phyloP scores from a whole-genome alignment of 1,284 basidiomycete species.

The Ceratobasidium sp. region DNA sequence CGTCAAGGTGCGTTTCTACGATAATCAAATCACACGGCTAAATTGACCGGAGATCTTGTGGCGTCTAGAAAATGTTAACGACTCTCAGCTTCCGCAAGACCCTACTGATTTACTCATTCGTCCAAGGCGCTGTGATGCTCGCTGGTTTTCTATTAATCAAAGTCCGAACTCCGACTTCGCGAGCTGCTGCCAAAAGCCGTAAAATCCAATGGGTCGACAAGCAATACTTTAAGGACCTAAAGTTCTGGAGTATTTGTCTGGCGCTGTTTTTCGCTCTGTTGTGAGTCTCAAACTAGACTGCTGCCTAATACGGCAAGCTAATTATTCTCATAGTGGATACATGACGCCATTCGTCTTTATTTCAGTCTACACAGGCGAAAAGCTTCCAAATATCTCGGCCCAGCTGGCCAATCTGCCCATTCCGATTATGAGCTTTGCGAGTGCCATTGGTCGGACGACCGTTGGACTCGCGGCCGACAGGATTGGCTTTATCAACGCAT shows the following conservation, averaged over 20 bases:
- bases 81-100: conserved; percentile 46
- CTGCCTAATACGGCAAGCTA: conserved; percentile 7
- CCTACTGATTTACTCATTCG: conserved; percentile 46
- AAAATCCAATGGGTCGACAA: conserved; percentile 43
- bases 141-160: conserved; percentile 46
- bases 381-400: conserved; percentile 41
- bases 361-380: conserved; percentile 45
- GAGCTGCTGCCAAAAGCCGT: conserved; percentile 40
- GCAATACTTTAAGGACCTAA: conserved; percentile 13
- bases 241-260: conserved; percentile 40
- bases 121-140: conserved; percentile 43
- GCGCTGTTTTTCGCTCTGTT: conserved; percentile 32
- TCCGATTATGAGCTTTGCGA: conserved; percentile 45
- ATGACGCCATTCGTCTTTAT: conserved; percentile 47
- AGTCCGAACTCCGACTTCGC: conserved; percentile 35
- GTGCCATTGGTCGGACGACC: conserved; percentile 44
- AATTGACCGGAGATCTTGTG: not conserved
- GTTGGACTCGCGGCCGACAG: conserved; percentile 47
- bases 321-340: conserved; percentile 5
- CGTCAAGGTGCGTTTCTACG: not conserved
- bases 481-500: conserved; percentile 47
- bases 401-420: conserved; percentile 45
- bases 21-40: too few relatives aligned
- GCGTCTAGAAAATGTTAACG: conserved; percentile 45
- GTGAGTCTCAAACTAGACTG: not conserved